Base-by-base conservation (phyloP, 495 filamentous ascomycete genomes). In the Lasiosphaeris hirsuta region DNA sequence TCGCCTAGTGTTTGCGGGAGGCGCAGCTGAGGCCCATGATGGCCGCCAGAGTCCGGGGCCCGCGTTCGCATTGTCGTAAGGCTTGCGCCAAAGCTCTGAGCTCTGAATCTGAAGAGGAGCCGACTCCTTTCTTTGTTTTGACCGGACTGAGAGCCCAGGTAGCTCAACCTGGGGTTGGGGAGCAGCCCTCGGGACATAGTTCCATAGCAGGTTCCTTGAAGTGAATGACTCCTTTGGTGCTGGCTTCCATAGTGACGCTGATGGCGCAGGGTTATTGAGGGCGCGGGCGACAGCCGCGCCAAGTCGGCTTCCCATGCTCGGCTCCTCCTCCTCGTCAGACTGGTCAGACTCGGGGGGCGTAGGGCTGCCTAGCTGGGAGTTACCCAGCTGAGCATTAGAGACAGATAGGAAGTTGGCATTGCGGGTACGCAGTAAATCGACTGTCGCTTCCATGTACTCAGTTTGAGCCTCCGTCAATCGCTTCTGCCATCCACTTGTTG, bases 271-370 rank as follows among this genome's bases (percentile, higher is more conserved):
- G 23, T 43, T 43, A 14, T 51, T 46, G 10, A 48, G n/a, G 10
- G 38, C 40, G 15, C 48, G 52, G 11, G 43, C 13, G 33, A 54
- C 30, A 13, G 35, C 10, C 2, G 41, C 41, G 37, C n/a, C 23
- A 19, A 57, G 23, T 15, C 35, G 54, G 42, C 15, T 52, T 34
- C 36, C n/a, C 9, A 50, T 13, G 40, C 7, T 40, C 2, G 57
- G 45, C n/a, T 19, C 46, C 15, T 72, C 68, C 41, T 58, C 68
- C 9, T 50, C 57, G 10, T 70, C 64, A 0, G 75, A 74, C 38
- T 67, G 63, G 15, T 74, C 67, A 6, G 74, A 76, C 38, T 78
- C 74, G 0, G 77, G 78, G 41, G 78, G 80, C 45, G 75, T 83
- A 6, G 78, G 76, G 54, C 75, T 82, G 18, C 76, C 75, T 0